Evolutionary conservation across 352 stramenopile species (phyloP).

Genomic region (Globisporangium camurandrum): DNA sequence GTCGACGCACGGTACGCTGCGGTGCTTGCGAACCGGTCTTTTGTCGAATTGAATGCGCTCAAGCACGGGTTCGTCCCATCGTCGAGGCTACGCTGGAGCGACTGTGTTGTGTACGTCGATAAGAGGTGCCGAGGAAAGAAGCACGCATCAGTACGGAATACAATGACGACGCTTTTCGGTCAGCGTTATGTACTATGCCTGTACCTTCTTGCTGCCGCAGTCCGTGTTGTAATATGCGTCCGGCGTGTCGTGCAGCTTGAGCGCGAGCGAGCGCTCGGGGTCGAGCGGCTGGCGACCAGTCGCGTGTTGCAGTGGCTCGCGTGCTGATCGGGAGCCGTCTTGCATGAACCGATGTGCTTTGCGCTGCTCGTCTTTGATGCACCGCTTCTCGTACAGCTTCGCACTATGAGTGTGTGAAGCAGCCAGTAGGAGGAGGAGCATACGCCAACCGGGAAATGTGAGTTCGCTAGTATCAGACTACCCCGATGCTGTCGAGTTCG

Average conservation of each 20-base stretch:
- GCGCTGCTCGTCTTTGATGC: slow-evolving; percentile 55
- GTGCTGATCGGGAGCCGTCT: slow-evolving; percentile 26
- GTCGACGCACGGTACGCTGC: slow-evolving; percentile 56
- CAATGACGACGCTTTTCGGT: too few species aligned
- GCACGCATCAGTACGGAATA: too few species aligned
- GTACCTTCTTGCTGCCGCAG: slow-evolving; percentile 49
- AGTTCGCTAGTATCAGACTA: too few species aligned
- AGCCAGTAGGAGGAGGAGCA: too few species aligned
- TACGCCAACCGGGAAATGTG: too few species aligned
- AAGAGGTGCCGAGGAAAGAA: background rate
- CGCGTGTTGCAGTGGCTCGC: slow-evolving; percentile 13
- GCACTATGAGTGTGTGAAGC: slow-evolving; percentile 20
- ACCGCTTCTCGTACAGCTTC: slow-evolving; percentile 60
- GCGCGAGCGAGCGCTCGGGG: slow-evolving; percentile 25
- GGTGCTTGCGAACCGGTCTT: slow-evolving; percentile 58
- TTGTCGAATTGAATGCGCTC: slow-evolving; percentile 50
- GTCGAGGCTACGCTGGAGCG: slow-evolving; percentile 36
- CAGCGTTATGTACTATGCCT: too few species aligned
- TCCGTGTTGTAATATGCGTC: slow-evolving; percentile 63
- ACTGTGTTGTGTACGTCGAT: slow-evolving; percentile 15
- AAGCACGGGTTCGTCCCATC: slow-evolving; percentile 41
- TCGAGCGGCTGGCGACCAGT: slow-evolving; percentile 35
- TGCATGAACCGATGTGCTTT: slow-evolving; percentile 45
- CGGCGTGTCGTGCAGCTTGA: slow-evolving; percentile 39
- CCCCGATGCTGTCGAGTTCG: too few species aligned